Evolutionary conservation across 768 basidiomycete species (phyloP), one percentile per base, ranked within the genome.

Genomic region (Tricholoma terreum): DNA sequence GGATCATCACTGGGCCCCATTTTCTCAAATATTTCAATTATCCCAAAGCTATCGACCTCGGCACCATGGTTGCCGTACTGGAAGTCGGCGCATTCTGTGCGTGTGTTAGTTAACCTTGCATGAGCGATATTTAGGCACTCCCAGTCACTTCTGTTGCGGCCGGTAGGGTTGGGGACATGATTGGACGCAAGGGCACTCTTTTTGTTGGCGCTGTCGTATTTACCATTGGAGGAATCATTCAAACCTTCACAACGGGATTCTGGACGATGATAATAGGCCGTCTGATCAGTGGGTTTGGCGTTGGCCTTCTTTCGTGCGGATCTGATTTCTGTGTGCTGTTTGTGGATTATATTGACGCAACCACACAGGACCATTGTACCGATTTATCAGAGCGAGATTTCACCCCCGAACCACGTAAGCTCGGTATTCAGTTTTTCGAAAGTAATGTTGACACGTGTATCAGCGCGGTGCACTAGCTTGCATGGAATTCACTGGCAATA

Each of bases 1-100:
- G 94, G 27, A 86, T 97, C 62, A 95, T 98, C 71, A 97, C 88
- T 24, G 89, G 89, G 0, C 88, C 88, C 19, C 81, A 92, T 70
- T 92, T 93, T 73, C 83, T 78, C 62, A 82, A 85, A 54, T 95
- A 83, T 73, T 95, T 98, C 77, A 75, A 90, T 58, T 80, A 85
- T 17, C 94, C 93, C 15, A 80, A 81, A 14, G 78, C 88, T 0
- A 73, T 89, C 50, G 83, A 89, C 65, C 71, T 94, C 21, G 94
- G 93, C n/a, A 92, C 91, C 17, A 94, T 98, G 89, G 94, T 97
- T 38, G 92, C 94, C n/a, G 87, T 95, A 5, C 76, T 96, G 33
- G 94, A 98, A 72, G 81, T 98, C 34, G 94, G 94, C 43, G 94
- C 94, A 36, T 87, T 97, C 69, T 80, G 93, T 92, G 67, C 42